A percentile compares a stretch with the other conserved stretches of the same genome.
Conservation (phyloP, 805 yeast genomes). For the Zygoascus bituminiphila region DNA sequence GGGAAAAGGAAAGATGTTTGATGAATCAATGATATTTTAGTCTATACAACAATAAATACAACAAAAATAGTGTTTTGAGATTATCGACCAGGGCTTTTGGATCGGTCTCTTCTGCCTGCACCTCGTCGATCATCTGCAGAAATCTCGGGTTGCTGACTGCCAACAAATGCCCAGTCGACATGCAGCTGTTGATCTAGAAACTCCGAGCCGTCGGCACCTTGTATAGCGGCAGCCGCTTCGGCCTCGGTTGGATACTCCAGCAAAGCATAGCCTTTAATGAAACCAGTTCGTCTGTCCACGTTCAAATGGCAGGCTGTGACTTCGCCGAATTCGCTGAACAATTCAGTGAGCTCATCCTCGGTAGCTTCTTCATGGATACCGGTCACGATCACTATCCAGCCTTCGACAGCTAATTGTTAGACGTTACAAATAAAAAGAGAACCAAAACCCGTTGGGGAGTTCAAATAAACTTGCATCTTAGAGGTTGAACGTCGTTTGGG, state of each 20-base stretch:
- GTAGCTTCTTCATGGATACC: constrained; percentile 39
- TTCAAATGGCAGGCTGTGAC: constrained; percentile 35
- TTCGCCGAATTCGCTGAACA: constrained; percentile 35
- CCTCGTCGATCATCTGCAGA: constrained; percentile 4
- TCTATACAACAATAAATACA: neutral
- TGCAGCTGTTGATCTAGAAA: constrained; percentile 29
- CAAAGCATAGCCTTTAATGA: constrained; percentile 36
- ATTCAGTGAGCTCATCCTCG: constrained; percentile 37
- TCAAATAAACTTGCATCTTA: neutral
- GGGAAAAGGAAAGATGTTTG: neutral
- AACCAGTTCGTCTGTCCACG: constrained; percentile 38
- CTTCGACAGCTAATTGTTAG: constrained; percentile 30
- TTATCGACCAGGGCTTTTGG: constrained; percentile 3
- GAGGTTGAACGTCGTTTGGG: neutral
- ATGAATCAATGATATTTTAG: neutral
- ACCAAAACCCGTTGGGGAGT: too few relatives aligned
- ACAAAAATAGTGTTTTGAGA: neutral
- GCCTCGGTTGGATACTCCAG: constrained; percentile 29
- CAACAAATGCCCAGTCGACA: constrained; percentile 36
- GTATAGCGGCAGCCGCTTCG: constrained; percentile 32
- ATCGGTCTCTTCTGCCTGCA: neutral
- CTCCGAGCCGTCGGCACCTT: constrained; percentile 26
- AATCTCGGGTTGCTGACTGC: constrained; percentile 13
- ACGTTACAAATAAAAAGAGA: too few relatives aligned
- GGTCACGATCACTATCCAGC: constrained; percentile 35